Conservation (phyloP, 768 basidiomycete genomes). For the Phaffia australis region DNA sequence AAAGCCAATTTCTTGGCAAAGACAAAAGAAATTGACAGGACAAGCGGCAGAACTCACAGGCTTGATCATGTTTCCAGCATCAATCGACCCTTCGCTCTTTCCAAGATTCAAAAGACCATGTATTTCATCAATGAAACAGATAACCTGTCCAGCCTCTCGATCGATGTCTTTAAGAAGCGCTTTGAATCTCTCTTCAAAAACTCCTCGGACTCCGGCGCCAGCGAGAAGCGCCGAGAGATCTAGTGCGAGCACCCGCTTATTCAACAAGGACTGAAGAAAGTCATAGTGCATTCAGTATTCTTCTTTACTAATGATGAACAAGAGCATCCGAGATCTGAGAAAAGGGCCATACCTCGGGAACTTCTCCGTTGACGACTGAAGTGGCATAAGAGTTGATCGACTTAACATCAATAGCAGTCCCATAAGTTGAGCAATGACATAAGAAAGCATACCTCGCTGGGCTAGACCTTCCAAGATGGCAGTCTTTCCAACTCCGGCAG, state of each 20-base stretch:
- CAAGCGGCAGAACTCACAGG: constrained; percentile 5
- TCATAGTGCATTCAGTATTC: not conserved
- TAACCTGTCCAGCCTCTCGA: constrained; percentile 59
- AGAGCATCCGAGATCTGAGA: not conserved
- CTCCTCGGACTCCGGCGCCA: constrained; percentile 80
- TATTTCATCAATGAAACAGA: constrained; percentile 90
- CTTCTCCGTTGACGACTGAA: constrained; percentile 68
- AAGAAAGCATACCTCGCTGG: constrained; percentile 41
- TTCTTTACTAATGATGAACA: not conserved
- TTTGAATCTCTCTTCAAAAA: constrained; percentile 91
- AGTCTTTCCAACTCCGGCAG: constrained; percentile 86
- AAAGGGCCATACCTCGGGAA: constrained; percentile 57
- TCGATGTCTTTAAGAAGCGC: constrained; percentile 80
- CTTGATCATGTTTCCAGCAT: constrained; percentile 50
- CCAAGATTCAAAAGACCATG: constrained; percentile 69
- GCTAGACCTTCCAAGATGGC: constrained; percentile 85
- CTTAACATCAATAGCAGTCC: too few relatives aligned
- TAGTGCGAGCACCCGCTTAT: constrained; percentile 77
- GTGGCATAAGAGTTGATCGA: too few relatives aligned
- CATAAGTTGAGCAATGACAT: too few relatives aligned
- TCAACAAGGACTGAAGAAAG: constrained; percentile 55
- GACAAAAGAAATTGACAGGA: not conserved
- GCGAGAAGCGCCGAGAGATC: constrained; percentile 76
- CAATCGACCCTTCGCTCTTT: constrained; percentile 81
- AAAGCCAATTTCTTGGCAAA: constrained; percentile 48